These are phyloP conservation scores for Tetradesmus obliquus DNA, from an alignment of 139 green algal genomes.

Conservation along the genomic window DNA sequence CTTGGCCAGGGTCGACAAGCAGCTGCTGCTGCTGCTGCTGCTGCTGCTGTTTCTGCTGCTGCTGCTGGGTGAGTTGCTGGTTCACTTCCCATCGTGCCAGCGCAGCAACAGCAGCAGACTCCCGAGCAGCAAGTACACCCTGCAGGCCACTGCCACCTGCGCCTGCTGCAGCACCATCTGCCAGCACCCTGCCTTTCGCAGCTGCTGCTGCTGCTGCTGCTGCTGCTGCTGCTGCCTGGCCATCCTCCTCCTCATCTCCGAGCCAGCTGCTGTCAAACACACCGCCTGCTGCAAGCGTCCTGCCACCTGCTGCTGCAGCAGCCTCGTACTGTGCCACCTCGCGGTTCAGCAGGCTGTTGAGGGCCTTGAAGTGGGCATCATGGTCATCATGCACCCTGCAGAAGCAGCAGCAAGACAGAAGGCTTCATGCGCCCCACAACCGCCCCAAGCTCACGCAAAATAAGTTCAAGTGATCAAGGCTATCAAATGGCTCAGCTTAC, in stretches of 20 bases:
- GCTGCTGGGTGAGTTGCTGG: constrained; percentile 31
- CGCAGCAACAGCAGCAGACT: constrained; percentile 24
- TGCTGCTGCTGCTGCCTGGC: neutral
- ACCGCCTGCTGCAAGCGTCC: neutral
- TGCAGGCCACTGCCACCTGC: neutral
- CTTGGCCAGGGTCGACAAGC: neutral
- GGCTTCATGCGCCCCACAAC: neutral
- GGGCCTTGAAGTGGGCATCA: constrained; percentile 83
- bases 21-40: neutral
- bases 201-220: neutral
- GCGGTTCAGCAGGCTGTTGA: constrained; percentile 66
- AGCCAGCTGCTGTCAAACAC: constrained; percentile 37
- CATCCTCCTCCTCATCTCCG: neutral
- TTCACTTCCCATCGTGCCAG: constrained; percentile 18
- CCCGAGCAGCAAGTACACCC: constrained; percentile 13
- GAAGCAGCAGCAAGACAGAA: neutral
- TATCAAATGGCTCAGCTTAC: too few relatives aligned
- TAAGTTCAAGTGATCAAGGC: too few relatives aligned
- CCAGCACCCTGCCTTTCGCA: neutral
- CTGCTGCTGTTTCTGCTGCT: constrained; percentile 5
- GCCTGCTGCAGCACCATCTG: neutral
- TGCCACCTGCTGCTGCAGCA: neutral
- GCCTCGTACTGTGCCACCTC: constrained; percentile 29
- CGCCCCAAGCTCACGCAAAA: too few relatives aligned
- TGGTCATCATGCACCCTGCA: constrained; percentile 69